Base-by-base conservation (phyloP, 257 asterid genomes). In the Solanum arcanum region DNA sequence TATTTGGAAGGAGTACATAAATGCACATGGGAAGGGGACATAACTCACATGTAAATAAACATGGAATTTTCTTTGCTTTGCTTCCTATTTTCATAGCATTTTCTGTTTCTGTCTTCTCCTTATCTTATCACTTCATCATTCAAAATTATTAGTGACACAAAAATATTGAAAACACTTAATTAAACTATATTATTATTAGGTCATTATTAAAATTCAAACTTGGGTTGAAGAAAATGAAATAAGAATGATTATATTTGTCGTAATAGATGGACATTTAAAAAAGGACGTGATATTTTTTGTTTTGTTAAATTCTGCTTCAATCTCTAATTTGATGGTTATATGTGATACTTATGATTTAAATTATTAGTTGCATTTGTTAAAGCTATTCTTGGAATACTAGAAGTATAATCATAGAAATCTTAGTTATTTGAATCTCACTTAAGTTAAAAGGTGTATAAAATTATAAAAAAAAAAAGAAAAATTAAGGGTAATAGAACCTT, bases 1-100 rank as follows among this genome's bases (percentile, higher is more conserved):
- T 9, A 25, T 14, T 47, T 46, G 41, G 66, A 27, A 80, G 42
- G 41, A 27, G 68, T 9, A 83, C 47, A 80, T 77, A 88, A 52
- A 69, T 87, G 90, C 90, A 90, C 91, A 83, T 87, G 92, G 90
- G 68, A 87, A 35, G 84, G 90, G 81, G 90, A 87, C 92, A 87
- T 87, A 69, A 42, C 84, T 86, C 88, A 90, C 91, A 90, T 90
- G 92, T 81, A 33, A 74, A 31, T 82, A 86, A 89, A 89, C 91
- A 86, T 87, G 91, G 89, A 25, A 16, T 70, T 73, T 85, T 87
- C 90, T 85, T 88, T 56, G 25, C 62, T 78, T 87, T 86, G 91
- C 70, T 83, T 85, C 91, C 89, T 70, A 31, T n/a, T 44, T 84
- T 83, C 75, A 56, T 52, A 68, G 39, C 89, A 89, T 83, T 16